Conservation (phyloP, 495 filamentous ascomycete genomes). For the Trichoderma reesei region DNA sequence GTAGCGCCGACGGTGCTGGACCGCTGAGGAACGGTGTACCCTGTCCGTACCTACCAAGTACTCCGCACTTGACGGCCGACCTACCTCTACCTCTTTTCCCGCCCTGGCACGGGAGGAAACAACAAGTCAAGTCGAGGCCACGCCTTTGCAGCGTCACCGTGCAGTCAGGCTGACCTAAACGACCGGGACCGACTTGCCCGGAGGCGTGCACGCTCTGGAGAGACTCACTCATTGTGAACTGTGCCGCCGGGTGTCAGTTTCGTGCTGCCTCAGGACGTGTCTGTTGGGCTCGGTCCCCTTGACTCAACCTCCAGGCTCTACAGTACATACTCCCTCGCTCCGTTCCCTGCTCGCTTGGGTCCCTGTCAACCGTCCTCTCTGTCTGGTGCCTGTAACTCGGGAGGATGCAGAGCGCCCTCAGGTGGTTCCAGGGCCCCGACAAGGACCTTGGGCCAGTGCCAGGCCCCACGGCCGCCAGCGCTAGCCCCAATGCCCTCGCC, state of each 20-base stretch:
- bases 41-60: not conserved
- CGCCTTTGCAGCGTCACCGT: not conserved
- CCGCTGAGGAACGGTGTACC: not conserved
- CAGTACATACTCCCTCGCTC: too few relatives aligned
- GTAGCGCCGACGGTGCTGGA: not conserved
- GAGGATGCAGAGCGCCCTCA: conserved; percentile 3
- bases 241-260: too few relatives aligned
- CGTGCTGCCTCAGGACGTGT: too few relatives aligned
- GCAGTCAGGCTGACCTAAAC: not conserved
- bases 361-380: too few relatives aligned
- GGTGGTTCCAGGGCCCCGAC: conserved; percentile 4
- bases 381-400: not conserved
- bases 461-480: conserved; percentile 2
- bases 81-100: not conserved
- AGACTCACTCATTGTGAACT: not conserved
- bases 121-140: not conserved
- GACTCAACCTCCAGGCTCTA: too few relatives aligned
- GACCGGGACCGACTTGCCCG: not conserved
- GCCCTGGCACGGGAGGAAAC: not conserved
- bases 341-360: too few relatives aligned
- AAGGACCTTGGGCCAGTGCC: conserved; percentile 1
- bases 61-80: not conserved
- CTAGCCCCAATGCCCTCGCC: not conserved
- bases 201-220: not conserved
- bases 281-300: too few relatives aligned